Base-by-base conservation (phyloP, 2,329 filamentous ascomycete species). In the Lecanicillium sp. region DNA sequence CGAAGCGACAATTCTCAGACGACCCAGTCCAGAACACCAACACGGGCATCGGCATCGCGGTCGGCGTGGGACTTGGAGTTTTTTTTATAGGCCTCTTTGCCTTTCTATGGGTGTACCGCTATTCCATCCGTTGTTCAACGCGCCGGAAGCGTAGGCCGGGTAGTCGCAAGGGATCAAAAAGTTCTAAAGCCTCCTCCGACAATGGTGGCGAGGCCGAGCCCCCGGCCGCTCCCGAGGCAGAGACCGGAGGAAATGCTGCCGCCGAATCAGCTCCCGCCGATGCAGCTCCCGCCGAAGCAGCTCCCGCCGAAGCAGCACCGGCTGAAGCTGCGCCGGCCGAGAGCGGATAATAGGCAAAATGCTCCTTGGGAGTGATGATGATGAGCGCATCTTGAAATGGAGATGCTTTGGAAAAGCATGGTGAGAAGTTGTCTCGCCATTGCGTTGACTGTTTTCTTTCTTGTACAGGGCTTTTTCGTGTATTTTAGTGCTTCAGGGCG, bases 1-100 rank as follows among this genome's bases (percentile, higher is more conserved):
- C 6, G 14, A 32, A 23, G 20, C 50, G 56, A 11, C 52, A 57
- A 17, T 55, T 55, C 50, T 56, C 55, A 29, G 41, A 52, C 46
- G 49, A 56, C 48, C 45, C 56, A 2, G 48, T 56, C 38, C 55
- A 64, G 14, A 63, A 67, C 32, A 64, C 62, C 27, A 68, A 72
- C 54, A 60, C 63, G 44, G 68, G 65, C 27, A 73, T 72, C 47
- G 70, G 70, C 46, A 59, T 71, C 50, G 62, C 69, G 3, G 64
- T 74, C 37, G 70, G 66, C 49, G 57, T 74, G 33, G 57, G 68
- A 4, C 58, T 73, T 17, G 62, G 63, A 21, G 55, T 64, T 17
- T 73, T 73, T 48, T 46, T 74, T 48, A 56, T 63, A 14, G 65
- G 58, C 17, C 51, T 65, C 15, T 47, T 57, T 32, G 60, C 60